Evolutionary conservation across 2,329 filamentous ascomycete species (phyloP).

Genomic region (Aspergillus viridinutans): DNA sequence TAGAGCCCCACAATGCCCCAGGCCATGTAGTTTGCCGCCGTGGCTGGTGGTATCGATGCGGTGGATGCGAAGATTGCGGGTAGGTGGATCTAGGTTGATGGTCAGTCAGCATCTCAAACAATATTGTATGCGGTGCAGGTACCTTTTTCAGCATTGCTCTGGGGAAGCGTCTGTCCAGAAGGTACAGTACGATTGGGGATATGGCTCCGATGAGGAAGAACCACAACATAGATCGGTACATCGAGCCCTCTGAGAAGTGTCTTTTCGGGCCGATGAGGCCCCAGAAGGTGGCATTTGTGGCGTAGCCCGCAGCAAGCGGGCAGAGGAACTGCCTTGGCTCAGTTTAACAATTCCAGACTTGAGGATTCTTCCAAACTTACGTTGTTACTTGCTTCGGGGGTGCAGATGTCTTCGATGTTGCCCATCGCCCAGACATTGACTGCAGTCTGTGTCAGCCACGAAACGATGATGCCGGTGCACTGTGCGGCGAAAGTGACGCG

Average conservation of each 20-base stretch:
- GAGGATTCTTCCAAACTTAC: neutral
- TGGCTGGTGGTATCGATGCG: constrained; percentile 57
- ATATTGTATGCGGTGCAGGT: neutral
- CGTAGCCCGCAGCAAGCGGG: constrained; percentile 1
- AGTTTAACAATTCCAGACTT: neutral
- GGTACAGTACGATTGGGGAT: constrained; percentile 55
- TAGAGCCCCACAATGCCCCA: constrained; percentile 62
- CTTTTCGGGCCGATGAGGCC: constrained; percentile 64
- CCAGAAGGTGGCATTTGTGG: constrained; percentile 45
- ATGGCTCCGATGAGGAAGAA: constrained; percentile 65
- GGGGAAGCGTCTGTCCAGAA: constrained; percentile 56
- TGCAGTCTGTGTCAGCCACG: constrained; percentile 41
- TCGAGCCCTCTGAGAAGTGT: constrained; percentile 57
- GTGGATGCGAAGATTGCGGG: constrained; percentile 3
- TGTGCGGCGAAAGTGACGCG: constrained; percentile 47
- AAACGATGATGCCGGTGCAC: constrained; percentile 45
- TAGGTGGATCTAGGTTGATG: constrained; percentile 13
- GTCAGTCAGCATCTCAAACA: neutral
- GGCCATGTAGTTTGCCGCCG: constrained; percentile 62
- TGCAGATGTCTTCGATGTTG: constrained; percentile 44
- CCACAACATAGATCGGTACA: constrained; percentile 61
- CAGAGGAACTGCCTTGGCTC: neutral
- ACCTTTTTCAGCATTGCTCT: constrained; percentile 59
- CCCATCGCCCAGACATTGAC: constrained; percentile 45
- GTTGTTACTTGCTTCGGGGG: constrained; percentile 49